Base-by-base conservation (phyloP, 805 yeast genomes). In the Cyberlindnera nakhonratchasimensis region DNA sequence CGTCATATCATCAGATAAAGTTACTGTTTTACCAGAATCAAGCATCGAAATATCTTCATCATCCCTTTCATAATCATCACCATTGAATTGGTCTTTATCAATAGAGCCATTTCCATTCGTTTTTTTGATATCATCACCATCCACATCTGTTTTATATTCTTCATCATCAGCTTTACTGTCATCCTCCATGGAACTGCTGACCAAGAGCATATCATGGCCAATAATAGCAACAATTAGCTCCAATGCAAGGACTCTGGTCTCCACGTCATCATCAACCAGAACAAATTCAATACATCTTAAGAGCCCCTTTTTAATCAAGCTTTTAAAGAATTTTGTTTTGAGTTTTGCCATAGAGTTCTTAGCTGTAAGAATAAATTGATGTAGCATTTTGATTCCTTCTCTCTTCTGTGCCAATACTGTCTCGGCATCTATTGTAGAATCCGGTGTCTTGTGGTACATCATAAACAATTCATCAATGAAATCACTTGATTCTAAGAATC, bases 161-260 rank as follows among this genome's bases (percentile, higher is more conserved):
- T 26, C 24, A 11, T 28, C 19, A 3, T 21, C 18, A 16, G 33
- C 32, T 4, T 29, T 25, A 7, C 10, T 14, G 16, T 40, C 45
- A 6, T 37, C 40, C 3, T 51, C 53, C 16, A 26, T 21, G 7
- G 46, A 25, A 7, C 58, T 62, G 43, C 64, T 66, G 28, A 86
- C 78, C 30, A 86, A 61, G 13, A 79, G 62, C 9, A 86, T 81
- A 55, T 89, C 96, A 52, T 86, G 91, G 45, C 90, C 96, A 20
- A 90, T 82, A 5, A 89, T 80, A 1, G 88, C 70, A 8, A 86
- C 84, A 13, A 90, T 74, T 8, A 87, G 64, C 57, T 91, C 97
- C 0, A 93, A 81, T 0, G 95, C 95, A 18, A 85, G 57, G 2
- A 81, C 78, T 42, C 91, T 69, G 9, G 79, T 71, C 4, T 69